Evolutionary conservation across 2,329 filamentous ascomycete species (phyloP), one percentile per base, ranked within the genome.

Genomic region (Fusarium sp.): DNA sequence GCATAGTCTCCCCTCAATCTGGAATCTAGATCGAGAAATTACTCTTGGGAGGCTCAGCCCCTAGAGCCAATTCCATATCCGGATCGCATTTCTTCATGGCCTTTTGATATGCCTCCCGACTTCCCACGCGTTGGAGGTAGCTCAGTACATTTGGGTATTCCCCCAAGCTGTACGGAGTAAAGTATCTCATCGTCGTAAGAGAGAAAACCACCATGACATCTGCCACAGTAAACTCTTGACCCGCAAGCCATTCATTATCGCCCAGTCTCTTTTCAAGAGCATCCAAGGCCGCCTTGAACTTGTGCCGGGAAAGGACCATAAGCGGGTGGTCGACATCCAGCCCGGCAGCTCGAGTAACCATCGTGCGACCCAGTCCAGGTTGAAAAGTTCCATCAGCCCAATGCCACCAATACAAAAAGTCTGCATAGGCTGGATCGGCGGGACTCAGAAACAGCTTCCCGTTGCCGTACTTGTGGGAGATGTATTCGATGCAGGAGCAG

Each of bases 381-480:
- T 83, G 80, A 5, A 89, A 82, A 2, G 79, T 85, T 37, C 84
- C 84, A 76, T 89, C 87, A 10, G 84, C 82, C 78, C 86, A 92
- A 78, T 92, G 89, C 76, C 89, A 88, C 90, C 90, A 93, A 83
- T 90, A 92, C 1, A 93, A 77, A 72, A 90, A 93, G 60, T 90
- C 86, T 3, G 89, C 82, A 71, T 91, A 93, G 52, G 85, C 83
- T 18, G 84, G 79, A 60, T 89, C 81, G 0, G 79, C 74, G 0
- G 88, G 86, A 0, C 75, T 58, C 0, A 90, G 73, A 11, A 85
- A 81, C 0, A 93, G 82, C 14, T 80, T 81, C 7, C 89, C 89
- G 7, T 79, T 74, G 34, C 83, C 89, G 72, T 92, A 84, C 52
- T 86, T 87, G 74, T 85, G 80, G 69, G 87, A 83, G 76, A 93